Evolutionary conservation across 192 early-diverging fungal species (phyloP), one percentile per base, ranked within the genome.

Genomic region (Spinellus fusiger): DNA sequence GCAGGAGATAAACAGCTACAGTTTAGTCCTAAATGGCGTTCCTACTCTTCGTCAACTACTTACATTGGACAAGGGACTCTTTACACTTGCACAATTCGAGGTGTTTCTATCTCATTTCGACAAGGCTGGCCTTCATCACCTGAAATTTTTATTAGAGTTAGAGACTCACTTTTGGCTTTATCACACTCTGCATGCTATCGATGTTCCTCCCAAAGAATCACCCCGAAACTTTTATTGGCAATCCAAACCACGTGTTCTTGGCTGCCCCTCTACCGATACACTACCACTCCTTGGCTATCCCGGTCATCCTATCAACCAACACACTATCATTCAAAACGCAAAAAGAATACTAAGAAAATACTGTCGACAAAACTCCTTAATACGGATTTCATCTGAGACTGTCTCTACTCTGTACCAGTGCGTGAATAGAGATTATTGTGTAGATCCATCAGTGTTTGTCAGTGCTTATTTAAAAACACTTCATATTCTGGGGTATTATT

Each of bases 361-460:
- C 46, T 73, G 71, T 52, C 54, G 18, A 44, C 40, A 44, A 44
- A 44, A 12, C 40, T 18, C 40, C 40, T 44, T 44, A 18, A 44
- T 44, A n/a, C 18, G 15, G 15, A 44, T 44, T n/a, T 44, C 40
- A n/a, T 18, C 40, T 3, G 40, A 44, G 3, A 44, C 40, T 44
- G 15, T n/a, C 3, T 12, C 2, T 2, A 44, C 40, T 44, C 40
- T 44, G 13, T 44, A 44, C 10, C 15, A 44, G 10, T 12, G 3
- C 4, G 59, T 77, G 26, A 62, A 68, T 40, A 56, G 47, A 6
- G 61, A 75, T 27, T 61, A 70, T 25, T 56, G 62, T n/a, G 55
- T 66, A 26, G 73, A 77, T 29, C 76, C 76, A 7, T 28, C 71
- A n/a, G 57, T 77, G 4, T 77, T 77, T 61, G 74, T 71, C 33